Evolutionary conservation across 2,329 filamentous ascomycete species (phyloP), one percentile per base, ranked within the genome.

Genomic region (Salinomyces thailandicus): DNA sequence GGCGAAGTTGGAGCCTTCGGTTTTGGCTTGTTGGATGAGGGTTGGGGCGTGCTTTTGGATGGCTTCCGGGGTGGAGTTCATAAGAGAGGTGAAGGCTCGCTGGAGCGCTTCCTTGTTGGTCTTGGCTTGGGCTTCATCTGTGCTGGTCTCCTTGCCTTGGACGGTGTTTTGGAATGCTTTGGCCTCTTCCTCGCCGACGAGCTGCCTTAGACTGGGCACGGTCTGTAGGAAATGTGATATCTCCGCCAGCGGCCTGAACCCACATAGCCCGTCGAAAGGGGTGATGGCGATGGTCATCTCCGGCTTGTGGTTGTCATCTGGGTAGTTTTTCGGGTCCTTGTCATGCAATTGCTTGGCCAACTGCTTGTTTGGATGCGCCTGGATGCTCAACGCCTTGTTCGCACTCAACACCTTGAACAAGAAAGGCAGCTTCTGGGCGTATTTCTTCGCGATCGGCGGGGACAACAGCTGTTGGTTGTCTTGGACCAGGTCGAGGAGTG

Each of bases 211-310:
- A n/a, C 63, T 60, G 5, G 75, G 68, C 3, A 85, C 70, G 5
- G 67, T 72, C 33, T 76, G 65, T 19, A 93, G 69, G 60, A 96
- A 96, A 59, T 93, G 84, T 0, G 77, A 71, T 44, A 96, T 91
- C 63, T 98, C 87, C 4, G 66, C 69, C 15, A 95, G 68, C 0
- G 91, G 91, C 7, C 91, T 77, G 69, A 98, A 98, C 20, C 91
- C 91, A 54, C 91, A 98, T 20, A 98, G 74, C 1, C 91, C 91
- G 58, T 96, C 89, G 49, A 98, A 98, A 0, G 85, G 81, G 1
- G 91, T 96, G 53, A 98, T 81, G 44, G 91, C 91, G 60, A 98
- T 94, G 44, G 91, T 87, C 91, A 98, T 98, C 65, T 98, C 91
- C 20, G 91, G 91, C 67, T 98, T 98, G 71, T 98, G 91, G 67